phyloP scores from a whole-genome alignment of 1,284 basidiomycete species.

The Ceratobasidium sp. region DNA sequence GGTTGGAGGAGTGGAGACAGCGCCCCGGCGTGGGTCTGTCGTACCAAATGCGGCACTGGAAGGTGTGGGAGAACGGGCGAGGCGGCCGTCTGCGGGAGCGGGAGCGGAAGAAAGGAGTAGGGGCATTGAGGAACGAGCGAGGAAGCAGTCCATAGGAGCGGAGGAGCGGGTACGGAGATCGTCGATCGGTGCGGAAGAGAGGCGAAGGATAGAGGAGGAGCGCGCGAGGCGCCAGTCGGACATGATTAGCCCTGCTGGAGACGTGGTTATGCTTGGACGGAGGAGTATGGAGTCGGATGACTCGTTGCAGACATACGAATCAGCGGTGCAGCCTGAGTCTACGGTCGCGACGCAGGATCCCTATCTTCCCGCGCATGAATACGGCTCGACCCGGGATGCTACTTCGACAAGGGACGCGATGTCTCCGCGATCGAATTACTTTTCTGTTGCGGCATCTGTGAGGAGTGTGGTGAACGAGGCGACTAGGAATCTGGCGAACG shows the following conservation, averaged over 20 bases:
- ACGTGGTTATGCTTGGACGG: neutral
- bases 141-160: slow-evolving; percentile 8
- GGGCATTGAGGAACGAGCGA: slow-evolving; percentile 9
- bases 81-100: slow-evolving; percentile 4
- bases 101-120: neutral
- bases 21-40: slow-evolving; percentile 30
- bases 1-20: neutral
- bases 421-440: slow-evolving; percentile 38
- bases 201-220: slow-evolving; percentile 1
- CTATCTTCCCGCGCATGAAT: no score
- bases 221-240: neutral
- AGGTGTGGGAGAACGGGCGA: slow-evolving; percentile 15
- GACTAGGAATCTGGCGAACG: slow-evolving; percentile 8
- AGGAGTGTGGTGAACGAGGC: slow-evolving; percentile 16
- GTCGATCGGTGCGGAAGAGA: slow-evolving; percentile 12
- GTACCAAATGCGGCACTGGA: neutral
- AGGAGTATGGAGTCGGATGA: slow-evolving; percentile 30
- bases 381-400: neutral
- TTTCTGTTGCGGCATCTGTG: slow-evolving; percentile 35
- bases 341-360: slow-evolving; percentile 23
- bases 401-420: slow-evolving; percentile 30
- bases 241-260: neutral
- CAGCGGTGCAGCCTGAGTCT: slow-evolving; percentile 21
- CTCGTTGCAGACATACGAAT: slow-evolving; percentile 29
- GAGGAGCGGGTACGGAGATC: slow-evolving; percentile 23